phyloP scores from a whole-genome alignment of 495 filamentous ascomycete genomes.

The Hypoxylon lenormandii region DNA sequence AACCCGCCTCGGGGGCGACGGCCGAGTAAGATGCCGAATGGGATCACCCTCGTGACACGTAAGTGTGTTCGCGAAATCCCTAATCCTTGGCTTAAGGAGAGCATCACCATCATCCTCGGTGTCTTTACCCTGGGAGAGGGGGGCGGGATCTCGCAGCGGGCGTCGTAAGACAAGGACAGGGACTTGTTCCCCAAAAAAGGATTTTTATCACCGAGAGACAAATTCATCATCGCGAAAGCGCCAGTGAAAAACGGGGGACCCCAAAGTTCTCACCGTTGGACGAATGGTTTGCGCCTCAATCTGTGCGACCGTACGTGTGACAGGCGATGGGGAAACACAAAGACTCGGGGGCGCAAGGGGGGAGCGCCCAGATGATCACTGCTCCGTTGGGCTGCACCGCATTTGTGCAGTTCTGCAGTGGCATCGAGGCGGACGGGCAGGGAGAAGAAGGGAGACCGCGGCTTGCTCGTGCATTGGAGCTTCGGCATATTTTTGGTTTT shows the following conservation, averaged over 20 bases:
- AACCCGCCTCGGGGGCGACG: neutral
- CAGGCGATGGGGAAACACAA: conserved; percentile 29
- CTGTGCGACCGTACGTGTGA: conserved; percentile 13
- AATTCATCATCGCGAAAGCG: neutral
- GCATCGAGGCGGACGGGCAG: neutral
- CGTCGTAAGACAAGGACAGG: conserved; percentile 3
- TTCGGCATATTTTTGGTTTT: conserved; percentile 23
- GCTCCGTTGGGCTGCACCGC: conserved; percentile 23
- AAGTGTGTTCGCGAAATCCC: neutral
- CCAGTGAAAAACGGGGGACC: conserved; percentile 7
- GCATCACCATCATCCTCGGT: conserved; percentile 10
- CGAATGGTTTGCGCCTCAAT: conserved; percentile 18
- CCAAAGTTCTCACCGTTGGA: neutral
- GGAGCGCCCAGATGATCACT: conserved; percentile 30
- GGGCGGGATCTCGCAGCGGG: conserved; percentile 30
- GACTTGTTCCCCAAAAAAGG: conserved; percentile 2
- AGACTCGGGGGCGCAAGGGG: conserved; percentile 14
- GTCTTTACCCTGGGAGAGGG: conserved; percentile 18
- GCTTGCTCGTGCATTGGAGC: conserved; percentile 23
- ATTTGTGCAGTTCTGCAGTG: conserved; percentile 9
- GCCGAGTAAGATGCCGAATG: conserved; percentile 18
- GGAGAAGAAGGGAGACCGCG: conserved; percentile 5
- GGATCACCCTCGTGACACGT: conserved; percentile 21
- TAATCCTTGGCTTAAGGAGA: neutral
- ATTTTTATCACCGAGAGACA: conserved; percentile 41